Conservation (phyloP, 75 land plant genomes). For the Isoetes taiwanensis region DNA sequence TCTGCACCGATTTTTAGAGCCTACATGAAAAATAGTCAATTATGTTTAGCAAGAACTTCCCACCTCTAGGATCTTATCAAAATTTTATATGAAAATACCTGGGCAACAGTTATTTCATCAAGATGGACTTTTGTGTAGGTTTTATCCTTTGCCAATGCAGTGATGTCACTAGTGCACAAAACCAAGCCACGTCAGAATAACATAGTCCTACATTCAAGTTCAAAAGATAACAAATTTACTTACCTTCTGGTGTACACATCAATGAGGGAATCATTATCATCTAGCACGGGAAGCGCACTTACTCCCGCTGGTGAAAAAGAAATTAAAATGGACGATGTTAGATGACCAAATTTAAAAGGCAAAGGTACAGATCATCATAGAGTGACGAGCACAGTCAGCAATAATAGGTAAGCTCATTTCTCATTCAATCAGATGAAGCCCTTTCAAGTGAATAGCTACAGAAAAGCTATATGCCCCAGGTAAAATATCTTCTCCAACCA, state of each 20-base stretch:
- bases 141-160: constrained; percentile 84
- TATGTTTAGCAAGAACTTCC: not conserved
- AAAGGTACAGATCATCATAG: no score
- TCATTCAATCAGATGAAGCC: no score
- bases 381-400: no score
- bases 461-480: no score
- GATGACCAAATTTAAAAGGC: no score
- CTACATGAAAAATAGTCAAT: no score
- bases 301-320: constrained; percentile 53
- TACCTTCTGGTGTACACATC: constrained; percentile 90
- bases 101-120: constrained; percentile 58
- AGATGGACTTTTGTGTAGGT: constrained; percentile 66
- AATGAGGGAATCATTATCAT: constrained; percentile 60
- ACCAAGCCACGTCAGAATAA: not conserved
- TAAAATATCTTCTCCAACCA: no score
- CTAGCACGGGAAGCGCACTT: constrained; percentile 83
- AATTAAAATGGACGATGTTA: not conserved
- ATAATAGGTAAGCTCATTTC: no score
- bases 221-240: not conserved
- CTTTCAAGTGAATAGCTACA: no score
- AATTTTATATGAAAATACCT: constrained; percentile 31
- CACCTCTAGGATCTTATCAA: not conserved
- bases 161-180: constrained; percentile 71
- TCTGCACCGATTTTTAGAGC: constrained; percentile 79
- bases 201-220: not conserved